A percentile compares a stretch with the other conserved stretches of the same genome.
These are phyloP conservation scores for Aspergillus mulundensis DNA, from an alignment of 495 filamentous ascomycete genomes.

Conservation along the genomic window DNA sequence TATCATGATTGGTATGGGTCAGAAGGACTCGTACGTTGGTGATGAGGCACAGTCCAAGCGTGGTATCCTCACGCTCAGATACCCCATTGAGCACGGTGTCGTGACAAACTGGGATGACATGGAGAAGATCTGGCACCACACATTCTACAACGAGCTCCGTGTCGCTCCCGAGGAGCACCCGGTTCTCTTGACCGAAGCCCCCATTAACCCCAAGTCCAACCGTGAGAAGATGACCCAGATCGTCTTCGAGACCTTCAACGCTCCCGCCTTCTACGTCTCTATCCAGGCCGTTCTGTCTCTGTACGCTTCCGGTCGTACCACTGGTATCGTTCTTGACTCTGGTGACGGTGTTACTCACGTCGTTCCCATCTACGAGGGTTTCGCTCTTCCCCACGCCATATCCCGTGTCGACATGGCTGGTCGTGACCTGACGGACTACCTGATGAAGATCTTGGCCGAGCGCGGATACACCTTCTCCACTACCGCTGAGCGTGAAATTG, in stretches of 20 bases:
- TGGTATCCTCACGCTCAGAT: slow-evolving; percentile 98
- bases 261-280: slow-evolving; percentile 99
- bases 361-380: slow-evolving; percentile 99
- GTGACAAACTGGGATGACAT: slow-evolving; percentile 99
- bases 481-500: slow-evolving; percentile 99
- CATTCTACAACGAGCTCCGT: slow-evolving; percentile 99
- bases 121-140: slow-evolving; percentile 99
- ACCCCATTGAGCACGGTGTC: slow-evolving; percentile 99
- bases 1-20: slow-evolving; percentile 99
- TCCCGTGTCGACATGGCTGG: slow-evolving; percentile 99
- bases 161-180: slow-evolving; percentile 99
- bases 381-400: slow-evolving; percentile 98
- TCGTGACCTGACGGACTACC: slow-evolving; percentile 98
- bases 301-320: slow-evolving; percentile 99
- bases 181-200: slow-evolving; percentile 96
- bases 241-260: slow-evolving; percentile 99
- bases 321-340: slow-evolving; percentile 99
- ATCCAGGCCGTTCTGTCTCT: slow-evolving; percentile 99
- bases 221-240: slow-evolving; percentile 99
- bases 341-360: slow-evolving; percentile 99
- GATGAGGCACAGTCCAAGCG: slow-evolving; percentile 99
- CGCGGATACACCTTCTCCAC: slow-evolving; percentile 99
- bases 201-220: slow-evolving; percentile 99
- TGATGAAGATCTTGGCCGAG: slow-evolving; percentile 99
- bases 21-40: slow-evolving; percentile 99